A percentile compares a stretch with the other conserved stretches of the same genome.
These are phyloP conservation scores for Trichoderma hamatum DNA, from an alignment of 2,329 filamentous ascomycete species.

Conservation along the genomic window DNA sequence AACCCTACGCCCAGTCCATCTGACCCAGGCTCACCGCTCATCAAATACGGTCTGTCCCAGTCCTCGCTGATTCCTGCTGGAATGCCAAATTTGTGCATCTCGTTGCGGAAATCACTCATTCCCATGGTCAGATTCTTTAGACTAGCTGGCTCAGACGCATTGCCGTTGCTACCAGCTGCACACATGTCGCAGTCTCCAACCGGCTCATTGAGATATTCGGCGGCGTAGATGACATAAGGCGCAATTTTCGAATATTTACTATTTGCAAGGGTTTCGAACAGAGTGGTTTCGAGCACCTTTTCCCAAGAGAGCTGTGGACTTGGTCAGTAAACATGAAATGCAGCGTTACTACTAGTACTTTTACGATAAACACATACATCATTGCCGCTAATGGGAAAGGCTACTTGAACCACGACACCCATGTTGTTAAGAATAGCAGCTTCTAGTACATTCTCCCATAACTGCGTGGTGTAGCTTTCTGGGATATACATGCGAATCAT, in stretches of 20 bases:
- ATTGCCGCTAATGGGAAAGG: constrained; percentile 27
- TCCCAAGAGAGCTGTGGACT: constrained; percentile 17
- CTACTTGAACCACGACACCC: constrained; percentile 29
- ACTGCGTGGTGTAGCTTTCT: constrained; percentile 23
- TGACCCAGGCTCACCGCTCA: constrained; percentile 23
- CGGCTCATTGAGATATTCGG: constrained; percentile 30
- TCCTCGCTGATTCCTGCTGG: constrained; percentile 31
- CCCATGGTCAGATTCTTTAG: not conserved
- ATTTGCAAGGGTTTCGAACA: constrained; percentile 10
- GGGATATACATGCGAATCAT: constrained; percentile 32
- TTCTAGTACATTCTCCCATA: constrained; percentile 29
- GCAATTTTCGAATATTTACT: constrained; percentile 26
- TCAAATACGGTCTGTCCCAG: constrained; percentile 28
- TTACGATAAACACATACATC: constrained; percentile 23
- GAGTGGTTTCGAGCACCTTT: constrained; percentile 1
- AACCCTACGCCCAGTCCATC: constrained; percentile 9
- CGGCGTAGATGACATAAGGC: constrained; percentile 29
- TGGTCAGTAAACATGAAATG: not conserved
- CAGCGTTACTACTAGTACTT: not conserved
- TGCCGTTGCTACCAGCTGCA: constrained; percentile 26
- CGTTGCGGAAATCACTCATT: constrained; percentile 25
- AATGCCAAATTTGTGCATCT: constrained; percentile 24
- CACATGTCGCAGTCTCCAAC: constrained; percentile 28
- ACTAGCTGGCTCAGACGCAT: constrained; percentile 9
- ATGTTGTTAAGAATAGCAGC: constrained; percentile 31